Evolutionary conservation across 192 early-diverging fungal species (phyloP).

Genomic region (Podila clonocystis): DNA sequence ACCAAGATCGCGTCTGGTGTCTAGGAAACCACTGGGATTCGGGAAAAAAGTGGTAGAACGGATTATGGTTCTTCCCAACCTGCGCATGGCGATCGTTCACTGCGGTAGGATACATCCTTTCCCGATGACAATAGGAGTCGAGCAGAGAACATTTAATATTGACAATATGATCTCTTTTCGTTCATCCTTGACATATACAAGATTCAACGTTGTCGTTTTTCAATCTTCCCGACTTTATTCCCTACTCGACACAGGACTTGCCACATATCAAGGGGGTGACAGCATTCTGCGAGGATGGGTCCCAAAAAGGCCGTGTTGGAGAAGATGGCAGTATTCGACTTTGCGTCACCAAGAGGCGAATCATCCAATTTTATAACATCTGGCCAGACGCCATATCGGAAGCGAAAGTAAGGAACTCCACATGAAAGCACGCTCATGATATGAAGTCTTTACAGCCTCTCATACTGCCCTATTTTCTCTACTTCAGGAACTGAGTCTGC

Average conservation of each 20-base stretch:
- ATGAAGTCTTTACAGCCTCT: not conserved
- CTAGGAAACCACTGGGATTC: constrained; percentile 62
- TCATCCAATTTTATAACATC: constrained; percentile 57
- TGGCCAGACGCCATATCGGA: constrained; percentile 34
- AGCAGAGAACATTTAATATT: not conserved
- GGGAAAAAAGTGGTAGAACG: constrained; percentile 69
- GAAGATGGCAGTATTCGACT: constrained; percentile 62
- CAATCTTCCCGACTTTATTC: constrained; percentile 62
- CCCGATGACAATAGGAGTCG: not conserved
- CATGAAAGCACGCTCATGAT: not conserved
- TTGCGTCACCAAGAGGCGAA: constrained; percentile 60
- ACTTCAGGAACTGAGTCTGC: constrained; percentile 68
- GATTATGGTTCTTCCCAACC: constrained; percentile 70
- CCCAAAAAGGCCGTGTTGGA: constrained; percentile 54
- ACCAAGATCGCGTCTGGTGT: constrained; percentile 49
- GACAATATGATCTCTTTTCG: not conserved
- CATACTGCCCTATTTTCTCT: not conserved
- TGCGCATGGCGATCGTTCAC: constrained; percentile 71
- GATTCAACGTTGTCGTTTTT: constrained; percentile 76
- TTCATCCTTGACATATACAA: constrained; percentile 15
- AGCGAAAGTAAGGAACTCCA: constrained; percentile 18
- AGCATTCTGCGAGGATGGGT: constrained; percentile 64
- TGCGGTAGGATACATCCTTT: constrained; percentile 60
- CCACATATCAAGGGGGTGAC: constrained; percentile 66
- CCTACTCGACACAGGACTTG: constrained; percentile 46